A percentile compares a stretch with the other conserved stretches of the same genome.
These are phyloP conservation scores for Colletotrichum coccodes DNA, from an alignment of 2,329 filamentous ascomycete genomes.

Conservation along the genomic window DNA sequence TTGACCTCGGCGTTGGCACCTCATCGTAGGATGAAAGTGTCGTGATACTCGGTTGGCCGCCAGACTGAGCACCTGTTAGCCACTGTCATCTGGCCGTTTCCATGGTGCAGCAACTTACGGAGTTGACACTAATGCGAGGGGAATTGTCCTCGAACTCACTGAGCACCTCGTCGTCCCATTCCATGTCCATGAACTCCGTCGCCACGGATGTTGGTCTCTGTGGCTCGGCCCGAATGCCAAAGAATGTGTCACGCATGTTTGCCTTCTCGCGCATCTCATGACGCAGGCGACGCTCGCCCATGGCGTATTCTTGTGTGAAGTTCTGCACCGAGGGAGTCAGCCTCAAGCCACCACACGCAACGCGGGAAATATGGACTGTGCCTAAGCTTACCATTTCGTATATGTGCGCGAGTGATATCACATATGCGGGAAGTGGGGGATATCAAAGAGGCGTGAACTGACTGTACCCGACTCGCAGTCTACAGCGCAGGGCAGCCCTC, in stretches of 20 bases:
- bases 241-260: slow-evolving; percentile 66
- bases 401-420: slow-evolving; percentile 30
- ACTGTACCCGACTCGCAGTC: slow-evolving; percentile 30
- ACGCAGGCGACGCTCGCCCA: slow-evolving; percentile 49
- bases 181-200: slow-evolving; percentile 83
- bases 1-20: slow-evolving; percentile 79
- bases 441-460: slow-evolving; percentile 19
- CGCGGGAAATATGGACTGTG: background rate
- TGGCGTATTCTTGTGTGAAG: slow-evolving; percentile 45
- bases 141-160: slow-evolving; percentile 73
- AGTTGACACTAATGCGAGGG: slow-evolving; percentile 74
- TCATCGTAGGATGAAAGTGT: slow-evolving; percentile 91
- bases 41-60: slow-evolving; percentile 78
- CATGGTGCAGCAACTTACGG: slow-evolving; percentile 63
- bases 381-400: slow-evolving; percentile 46
- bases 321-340: slow-evolving; percentile 41
- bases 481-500: slow-evolving; percentile 25
- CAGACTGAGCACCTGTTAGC: slow-evolving; percentile 35
- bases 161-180: slow-evolving; percentile 71
- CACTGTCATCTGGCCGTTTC: background rate
- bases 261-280: slow-evolving; percentile 64
- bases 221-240: slow-evolving; percentile 63
- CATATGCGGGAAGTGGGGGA: slow-evolving; percentile 21
- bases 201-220: slow-evolving; percentile 74
- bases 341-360: background rate